phyloP scores from a whole-genome alignment of 2,329 filamentous ascomycete genomes.

The Dothiorella sarmentorum region DNA sequence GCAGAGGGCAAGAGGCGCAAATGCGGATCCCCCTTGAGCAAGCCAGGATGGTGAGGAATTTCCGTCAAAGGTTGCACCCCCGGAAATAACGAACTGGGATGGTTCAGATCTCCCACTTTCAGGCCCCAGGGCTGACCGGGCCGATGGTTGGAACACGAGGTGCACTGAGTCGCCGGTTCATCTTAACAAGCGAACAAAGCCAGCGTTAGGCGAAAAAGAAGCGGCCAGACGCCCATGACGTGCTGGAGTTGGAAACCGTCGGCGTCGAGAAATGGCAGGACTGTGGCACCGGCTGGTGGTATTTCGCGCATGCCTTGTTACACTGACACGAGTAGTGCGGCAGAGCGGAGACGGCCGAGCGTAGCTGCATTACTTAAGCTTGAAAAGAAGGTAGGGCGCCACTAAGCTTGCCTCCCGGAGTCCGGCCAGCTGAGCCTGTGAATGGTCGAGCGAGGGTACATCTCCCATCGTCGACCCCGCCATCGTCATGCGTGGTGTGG shows the following conservation, averaged over 20 bases:
- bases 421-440: not conserved
- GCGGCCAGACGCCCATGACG: not conserved
- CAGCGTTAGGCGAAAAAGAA: not conserved
- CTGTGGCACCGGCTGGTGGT: not conserved
- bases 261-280: not conserved
- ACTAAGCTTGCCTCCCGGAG: not conserved
- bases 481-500: not conserved
- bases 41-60: not conserved
- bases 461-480: not conserved
- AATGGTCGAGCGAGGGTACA: not conserved
- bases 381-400: slow-evolving; percentile 9
- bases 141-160: not conserved
- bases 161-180: not conserved
- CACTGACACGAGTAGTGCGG: not conserved
- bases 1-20: not conserved
- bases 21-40: not conserved
- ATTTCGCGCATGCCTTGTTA: not conserved
- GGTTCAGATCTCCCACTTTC: slow-evolving; percentile 3
- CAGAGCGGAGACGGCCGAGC: not conserved
- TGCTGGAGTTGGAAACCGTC: not conserved
- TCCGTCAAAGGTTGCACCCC: not conserved
- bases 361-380: slow-evolving; percentile 9
- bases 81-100: not conserved
- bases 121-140: not conserved
- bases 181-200: not conserved